Percentiles rank a stretch among this genome's conserved stretches.
phyloP scores from a whole-genome alignment of 768 basidiomycete species.

The Termitomyces sp. region DNA sequence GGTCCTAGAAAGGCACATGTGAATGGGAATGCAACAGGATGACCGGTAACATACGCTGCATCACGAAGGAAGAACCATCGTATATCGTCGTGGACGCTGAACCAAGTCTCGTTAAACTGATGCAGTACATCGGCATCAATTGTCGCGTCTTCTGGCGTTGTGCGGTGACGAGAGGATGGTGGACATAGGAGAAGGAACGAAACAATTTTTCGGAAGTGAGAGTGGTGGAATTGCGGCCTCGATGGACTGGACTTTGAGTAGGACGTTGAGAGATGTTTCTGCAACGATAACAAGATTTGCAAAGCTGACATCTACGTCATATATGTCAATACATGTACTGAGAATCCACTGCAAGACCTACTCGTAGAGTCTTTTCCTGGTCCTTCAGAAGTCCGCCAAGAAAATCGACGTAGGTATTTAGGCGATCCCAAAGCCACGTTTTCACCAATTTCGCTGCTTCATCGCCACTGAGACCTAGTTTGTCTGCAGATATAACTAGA shows the following conservation, averaged over 20 bases:
- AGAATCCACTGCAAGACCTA: constrained; percentile 28
- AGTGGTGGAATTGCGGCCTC: constrained; percentile 62
- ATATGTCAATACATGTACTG: neutral
- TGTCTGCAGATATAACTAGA: constrained; percentile 30
- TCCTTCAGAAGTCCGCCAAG: constrained; percentile 70
- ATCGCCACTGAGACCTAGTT: constrained; percentile 43
- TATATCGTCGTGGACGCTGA: constrained; percentile 75
- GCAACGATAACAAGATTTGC: constrained; percentile 70
- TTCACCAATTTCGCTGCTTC: constrained; percentile 63
- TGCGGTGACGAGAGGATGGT: constrained; percentile 30
- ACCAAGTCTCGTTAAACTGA: constrained; percentile 65
- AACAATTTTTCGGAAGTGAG: constrained; percentile 63
- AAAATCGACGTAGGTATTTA: constrained; percentile 66
- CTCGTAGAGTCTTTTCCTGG: constrained; percentile 69
- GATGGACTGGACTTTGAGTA: constrained; percentile 37
- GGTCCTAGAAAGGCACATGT: constrained; percentile 17
- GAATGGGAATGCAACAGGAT: neutral
- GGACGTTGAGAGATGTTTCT: constrained; percentile 72
- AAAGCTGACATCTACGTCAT: constrained; percentile 55
- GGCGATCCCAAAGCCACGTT: constrained; percentile 74
- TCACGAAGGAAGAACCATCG: constrained; percentile 89
- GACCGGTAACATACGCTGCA: constrained; percentile 45
- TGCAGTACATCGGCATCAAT: constrained; percentile 58
- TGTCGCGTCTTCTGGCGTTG: constrained; percentile 22
- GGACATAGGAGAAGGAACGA: constrained; percentile 59